phyloP scores from a whole-genome alignment of 2,329 filamentous ascomycete species.

The Sporothrix sp. region DNA sequence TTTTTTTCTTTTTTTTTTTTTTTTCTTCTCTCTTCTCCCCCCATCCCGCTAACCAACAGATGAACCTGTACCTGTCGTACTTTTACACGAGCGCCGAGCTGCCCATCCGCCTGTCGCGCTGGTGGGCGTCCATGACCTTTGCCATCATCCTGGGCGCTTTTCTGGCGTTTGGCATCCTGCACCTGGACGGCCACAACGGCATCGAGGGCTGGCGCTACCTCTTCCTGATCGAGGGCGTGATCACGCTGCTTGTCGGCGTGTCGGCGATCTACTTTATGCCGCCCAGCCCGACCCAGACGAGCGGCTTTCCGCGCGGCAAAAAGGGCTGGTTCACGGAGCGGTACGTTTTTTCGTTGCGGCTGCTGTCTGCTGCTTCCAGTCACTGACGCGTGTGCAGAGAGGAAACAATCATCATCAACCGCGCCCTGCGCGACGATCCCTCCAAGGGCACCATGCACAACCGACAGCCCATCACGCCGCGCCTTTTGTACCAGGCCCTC shows the following conservation, averaged over 20 bases:
- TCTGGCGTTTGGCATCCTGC: slow-evolving; percentile 31
- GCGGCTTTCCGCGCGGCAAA: slow-evolving; percentile 42
- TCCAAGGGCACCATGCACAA: slow-evolving; percentile 53
- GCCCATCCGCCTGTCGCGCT: slow-evolving; percentile 30
- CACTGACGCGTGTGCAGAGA: slow-evolving; percentile 27
- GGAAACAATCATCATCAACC: slow-evolving; percentile 51
- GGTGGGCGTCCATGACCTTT: slow-evolving; percentile 32
- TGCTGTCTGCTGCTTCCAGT: not conserved
- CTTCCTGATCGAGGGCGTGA: slow-evolving; percentile 44
- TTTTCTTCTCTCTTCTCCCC: too few relatives aligned
- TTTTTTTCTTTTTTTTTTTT: too few relatives aligned
- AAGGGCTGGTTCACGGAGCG: slow-evolving; percentile 50
- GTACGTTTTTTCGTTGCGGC: not conserved
- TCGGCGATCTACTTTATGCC: slow-evolving; percentile 47
- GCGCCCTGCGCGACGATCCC: slow-evolving; percentile 49
- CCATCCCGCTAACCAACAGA: not conserved
- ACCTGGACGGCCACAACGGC: slow-evolving; percentile 29
- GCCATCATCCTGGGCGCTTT: slow-evolving; percentile 32
- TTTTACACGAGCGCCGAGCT: slow-evolving; percentile 35
- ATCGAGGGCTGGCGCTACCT: slow-evolving; percentile 38
- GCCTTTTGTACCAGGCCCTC: slow-evolving; percentile 40
- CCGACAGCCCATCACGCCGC: slow-evolving; percentile 42
- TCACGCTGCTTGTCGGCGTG: slow-evolving; percentile 40
- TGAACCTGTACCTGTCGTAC: slow-evolving; percentile 34
- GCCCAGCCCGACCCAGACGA: slow-evolving; percentile 39